Evolutionary conservation across 768 basidiomycete genomes (phyloP), one percentile per base, ranked within the genome.

Genomic region (Agrocybe chaxingu): DNA sequence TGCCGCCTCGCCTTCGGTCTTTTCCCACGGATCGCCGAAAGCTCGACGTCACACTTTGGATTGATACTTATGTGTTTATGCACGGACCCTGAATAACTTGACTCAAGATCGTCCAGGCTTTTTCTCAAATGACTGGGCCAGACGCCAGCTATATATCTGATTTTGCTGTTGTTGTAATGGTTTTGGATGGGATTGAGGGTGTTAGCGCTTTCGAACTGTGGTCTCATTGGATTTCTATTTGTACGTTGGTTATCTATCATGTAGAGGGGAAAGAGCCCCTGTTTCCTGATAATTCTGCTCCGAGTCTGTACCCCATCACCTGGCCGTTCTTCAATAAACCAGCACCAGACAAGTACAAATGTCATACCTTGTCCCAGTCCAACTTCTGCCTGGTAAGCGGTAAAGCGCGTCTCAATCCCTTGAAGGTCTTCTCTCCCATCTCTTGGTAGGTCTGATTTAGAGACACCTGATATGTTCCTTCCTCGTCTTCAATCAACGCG

Each of bases 401-500:
- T 50, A 99, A 69, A 1, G 94, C 93, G 34, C 97, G 79, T 57
- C 97, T 77, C 45, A 99, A 75, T 5, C 87, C 84, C 67, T 91
- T 92, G 79, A 98, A 98, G 0, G 89, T 88, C 70, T 92, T 93
- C 61, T 98, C 95, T 36, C 88, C 82, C 82, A 99, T 87, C 57
- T 90, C 85, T 37, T 85, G 83, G 62, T 98, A 97, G 11, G 88
- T 78, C 41, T 87, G 86, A 60, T 84, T 89, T 47, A 98, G 66
- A 11, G 86, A 84, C 0, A 76, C 71, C 62, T 98, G 93, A 62
- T 94, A 89, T 55, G 78, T 79, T 9, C 81, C 74, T 64, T 93
- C 88, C 62, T 96, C 92, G 12, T 82, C 78, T 60, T 84, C 87
- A 49, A 92, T 84, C 52, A 94, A 74, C 0, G 90, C 89, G 51